Evolutionary conservation across 2,329 filamentous ascomycete genomes (phyloP), one percentile per base, ranked within the genome.

Genomic region (Hymenoscyphus repandus): DNA sequence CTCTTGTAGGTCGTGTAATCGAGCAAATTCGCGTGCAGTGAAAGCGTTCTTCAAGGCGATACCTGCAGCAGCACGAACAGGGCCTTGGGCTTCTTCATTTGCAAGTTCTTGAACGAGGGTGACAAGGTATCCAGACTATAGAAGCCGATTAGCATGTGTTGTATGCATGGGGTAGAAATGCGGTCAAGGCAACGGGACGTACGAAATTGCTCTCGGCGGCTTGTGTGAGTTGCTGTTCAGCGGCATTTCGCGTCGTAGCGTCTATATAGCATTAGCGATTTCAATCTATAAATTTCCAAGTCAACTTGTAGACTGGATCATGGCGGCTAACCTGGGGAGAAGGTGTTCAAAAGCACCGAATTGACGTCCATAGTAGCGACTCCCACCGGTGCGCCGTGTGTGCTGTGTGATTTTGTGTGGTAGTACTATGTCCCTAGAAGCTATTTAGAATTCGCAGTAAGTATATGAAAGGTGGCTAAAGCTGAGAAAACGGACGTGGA

Each of bases 31-130:
- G 77, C 93, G 87, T 66, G 91, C 88, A 67, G 89, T 90, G 76
- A 99, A 97, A 65, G 93, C 88, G 79, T 99, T 99, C 76, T 99
- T 99, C 67, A 99, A 78, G 62, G 93, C 92, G 64, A 99, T 82
- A 82, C 91, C 93, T 64, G 93, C 93, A 62, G 93, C 92, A 62
- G 89, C 87, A 78, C 93, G 87, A 68, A 96, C 93, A 68, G 89
- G 82, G 59, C 87, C 80, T 67, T 88, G 79, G 60, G 87, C 85
- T 62, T 82, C 79, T 67, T 97, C 92, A 73, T 96, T 96, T 68
- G 91, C 90, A 66, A 99, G 83, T 73, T 95, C 90, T 73, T 89
- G 86, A 61, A 93, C 92, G 68, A 99, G 87, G 58, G 90, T 93
- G 61, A 86, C 83, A 61, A 97, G 84, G 74, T 99, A 99, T 71